Percentiles rank a stretch among this genome's conserved stretches.
Evolutionary conservation across 2,329 filamentous ascomycete genomes (phyloP).

Genomic region (Beauveria caledonica): DNA sequence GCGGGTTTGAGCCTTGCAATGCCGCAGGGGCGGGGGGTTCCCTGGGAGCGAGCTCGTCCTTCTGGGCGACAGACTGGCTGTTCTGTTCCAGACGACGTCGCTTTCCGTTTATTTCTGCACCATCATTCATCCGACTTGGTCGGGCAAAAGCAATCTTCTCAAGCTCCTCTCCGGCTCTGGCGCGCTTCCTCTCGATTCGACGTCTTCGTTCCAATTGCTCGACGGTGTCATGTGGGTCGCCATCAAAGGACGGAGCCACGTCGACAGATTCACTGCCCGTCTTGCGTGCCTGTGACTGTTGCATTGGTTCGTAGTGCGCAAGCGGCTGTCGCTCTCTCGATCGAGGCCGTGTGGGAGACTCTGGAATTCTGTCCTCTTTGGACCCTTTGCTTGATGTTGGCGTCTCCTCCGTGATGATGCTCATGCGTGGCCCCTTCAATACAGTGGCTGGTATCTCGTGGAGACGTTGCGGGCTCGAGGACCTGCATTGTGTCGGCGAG

Average conservation of each 20-base stretch:
- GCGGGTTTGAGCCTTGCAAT: constrained; percentile 19
- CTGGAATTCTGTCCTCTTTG: constrained; percentile 26
- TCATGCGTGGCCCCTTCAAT: constrained; percentile 15
- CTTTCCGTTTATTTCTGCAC: constrained; percentile 21
- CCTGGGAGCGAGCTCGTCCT: background rate
- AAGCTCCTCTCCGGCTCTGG: constrained; percentile 32
- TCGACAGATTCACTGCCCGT: constrained; percentile 17
- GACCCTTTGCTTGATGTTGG: constrained; percentile 18
- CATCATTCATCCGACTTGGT: constrained; percentile 15
- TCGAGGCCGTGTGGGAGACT: constrained; percentile 25
- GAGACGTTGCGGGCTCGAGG: constrained; percentile 33
- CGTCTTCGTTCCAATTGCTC: constrained; percentile 27
- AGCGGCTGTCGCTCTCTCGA: constrained; percentile 25
- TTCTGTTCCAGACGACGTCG: constrained; percentile 2
- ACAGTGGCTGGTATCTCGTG: constrained; percentile 24
- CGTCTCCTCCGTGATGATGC: constrained; percentile 18
- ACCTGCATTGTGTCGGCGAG: constrained; percentile 32
- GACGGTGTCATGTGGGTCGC: constrained; percentile 37
- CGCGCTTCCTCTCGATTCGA: constrained; percentile 29
- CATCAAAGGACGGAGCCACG: constrained; percentile 21
- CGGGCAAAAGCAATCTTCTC: constrained; percentile 31
- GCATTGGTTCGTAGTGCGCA: constrained; percentile 37
- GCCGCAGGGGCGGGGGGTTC: constrained; percentile 7
- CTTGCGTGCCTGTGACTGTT: constrained; percentile 36
- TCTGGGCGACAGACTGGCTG: background rate